Evolutionary conservation across 2,329 filamentous ascomycete species (phyloP), one percentile per base, ranked within the genome.

Genomic region (Aquanectria penicillioides): DNA sequence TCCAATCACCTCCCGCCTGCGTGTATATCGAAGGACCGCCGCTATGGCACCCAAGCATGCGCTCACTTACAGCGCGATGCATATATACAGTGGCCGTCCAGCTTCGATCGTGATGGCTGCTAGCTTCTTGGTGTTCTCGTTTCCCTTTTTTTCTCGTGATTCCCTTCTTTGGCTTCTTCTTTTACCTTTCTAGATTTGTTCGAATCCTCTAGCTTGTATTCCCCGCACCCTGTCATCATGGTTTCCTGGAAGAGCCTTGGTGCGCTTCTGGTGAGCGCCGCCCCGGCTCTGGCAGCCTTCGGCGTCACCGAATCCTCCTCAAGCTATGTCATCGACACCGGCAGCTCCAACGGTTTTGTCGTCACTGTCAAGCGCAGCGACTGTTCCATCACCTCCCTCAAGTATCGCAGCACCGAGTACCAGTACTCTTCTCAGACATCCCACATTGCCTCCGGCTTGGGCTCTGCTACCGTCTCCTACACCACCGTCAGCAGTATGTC

Each of bases 301-400:
- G 79, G 78, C 23, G 76, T 77, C 49, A 79, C 77, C 7, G 72
- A 73, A 8, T 76, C 76, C 3, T 74, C 73, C 31, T 70, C 66
- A 56, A 78, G 75, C 61, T 82, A 79, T 57, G 70, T 81, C 47
- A 73, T 84, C 54, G 80, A 84, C 68, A 77, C 81, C 46, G 81
- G 78, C 34, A 81, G 78, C 10, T 56, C 75, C 26, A 83, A 85
- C 61, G 56, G 81, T 3, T 74, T 87, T 49, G 72, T 81, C 31
- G 81, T 86, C 62, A 80, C 80, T 3, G 79, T 87, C 46, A 81
- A 75, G 63, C 76, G 80, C 41, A 77, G 76, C 13, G 88, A 76
- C 69, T 89, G 87, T 64, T 87, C 89, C 64, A 86, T 90, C 71
- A 88, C 81, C 12, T 89, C 86, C 0, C 84, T 90, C 71, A 80